Evolutionary conservation across 2,329 filamentous ascomycete species (phyloP).

Genomic region (Cercospora nicotianae): DNA sequence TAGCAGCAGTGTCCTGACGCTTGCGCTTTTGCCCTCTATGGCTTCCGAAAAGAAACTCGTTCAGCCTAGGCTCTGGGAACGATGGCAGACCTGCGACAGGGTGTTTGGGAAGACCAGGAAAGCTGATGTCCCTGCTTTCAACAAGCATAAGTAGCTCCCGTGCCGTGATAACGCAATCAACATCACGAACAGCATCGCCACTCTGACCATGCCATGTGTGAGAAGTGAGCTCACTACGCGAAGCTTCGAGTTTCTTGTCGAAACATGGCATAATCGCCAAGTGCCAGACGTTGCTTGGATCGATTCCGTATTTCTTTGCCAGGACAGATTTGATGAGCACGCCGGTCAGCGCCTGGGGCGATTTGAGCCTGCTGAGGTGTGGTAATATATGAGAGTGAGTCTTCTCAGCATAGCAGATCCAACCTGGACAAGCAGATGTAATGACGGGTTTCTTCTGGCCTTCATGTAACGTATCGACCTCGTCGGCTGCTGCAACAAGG

Average conservation of each 20-base stretch:
- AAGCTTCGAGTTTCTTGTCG: constrained; percentile 97
- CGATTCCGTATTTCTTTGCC: constrained; percentile 68
- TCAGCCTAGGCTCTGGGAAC: constrained; percentile 73
- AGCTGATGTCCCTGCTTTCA: constrained; percentile 73
- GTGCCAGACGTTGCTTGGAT: constrained; percentile 85
- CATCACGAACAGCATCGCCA: constrained; percentile 69
- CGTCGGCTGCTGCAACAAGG: constrained; percentile 62
- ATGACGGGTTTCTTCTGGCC: constrained; percentile 65
- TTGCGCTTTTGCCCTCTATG: constrained; percentile 47
- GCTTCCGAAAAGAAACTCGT: constrained; percentile 71
- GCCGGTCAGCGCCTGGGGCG: constrained; percentile 86
- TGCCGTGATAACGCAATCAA: constrained; percentile 97
- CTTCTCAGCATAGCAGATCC: constrained; percentile 99
- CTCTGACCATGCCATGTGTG: constrained; percentile 39
- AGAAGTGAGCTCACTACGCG: constrained; percentile 81
- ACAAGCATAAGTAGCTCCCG: constrained; percentile 91
- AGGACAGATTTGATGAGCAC: constrained; percentile 86
- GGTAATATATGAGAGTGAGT: constrained; percentile 92
- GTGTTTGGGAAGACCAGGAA: constrained; percentile 67
- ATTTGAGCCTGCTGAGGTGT: constrained; percentile 88
- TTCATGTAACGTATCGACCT: constrained; percentile 40
- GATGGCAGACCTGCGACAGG: constrained; percentile 52
- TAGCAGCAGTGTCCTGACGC: constrained; percentile 46
- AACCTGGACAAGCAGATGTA: constrained; percentile 89
- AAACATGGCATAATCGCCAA: constrained; percentile 97